Evolutionary conservation across 176 grass and related monocot species (phyloP), one percentile per base, ranked within the genome.

Genomic region (Zea mays): DNA sequence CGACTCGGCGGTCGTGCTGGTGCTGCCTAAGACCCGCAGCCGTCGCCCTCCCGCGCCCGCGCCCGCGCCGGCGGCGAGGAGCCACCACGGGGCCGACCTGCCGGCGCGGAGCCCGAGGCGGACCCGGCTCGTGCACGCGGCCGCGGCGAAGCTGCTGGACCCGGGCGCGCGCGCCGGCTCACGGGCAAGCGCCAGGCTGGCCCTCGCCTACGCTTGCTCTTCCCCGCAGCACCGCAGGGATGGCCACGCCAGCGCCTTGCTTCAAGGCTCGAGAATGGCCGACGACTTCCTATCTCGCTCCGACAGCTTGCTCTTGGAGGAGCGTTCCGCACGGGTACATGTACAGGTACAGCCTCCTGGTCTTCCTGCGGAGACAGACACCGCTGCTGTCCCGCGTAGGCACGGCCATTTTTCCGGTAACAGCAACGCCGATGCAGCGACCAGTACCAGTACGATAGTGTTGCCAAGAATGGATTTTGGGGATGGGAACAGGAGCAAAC

Each of bases 71-170:
- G 15, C 44, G 67, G 11, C 21, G 5, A 49, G 74, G 16, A 86
- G 81, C 81, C 80, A 90, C 73, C 89, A 90, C 78, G 87, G 76
- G 37, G 67, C 76, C 60, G 76, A 84, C 69, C 80, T 76, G 51
- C 90, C 85, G 37, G 81, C 77, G 33, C 74, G 85, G 75, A 93
- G 88, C 82, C 88, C 88, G 11, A 77, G 91, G 69, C 82, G 77
- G 65, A 10, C 65, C 15, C 65, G 86, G 1, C 54, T 98, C 85
- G 77, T 88, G 67, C 83, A 94, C 17, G 65, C 82, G 37, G 95
- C 91, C n/a, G 91, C 95, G 1, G 72, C 67, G 11, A 92, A 70
- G 76, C 88, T 98, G 72, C 76, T 98, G 64, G 89, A 98, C 7
- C 83, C 82, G 9, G 76, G 79, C 14, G 43, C 86, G 56, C 85